Conservation (phyloP, 257 asterid genomes). For the Scutellaria baicalensis region DNA sequence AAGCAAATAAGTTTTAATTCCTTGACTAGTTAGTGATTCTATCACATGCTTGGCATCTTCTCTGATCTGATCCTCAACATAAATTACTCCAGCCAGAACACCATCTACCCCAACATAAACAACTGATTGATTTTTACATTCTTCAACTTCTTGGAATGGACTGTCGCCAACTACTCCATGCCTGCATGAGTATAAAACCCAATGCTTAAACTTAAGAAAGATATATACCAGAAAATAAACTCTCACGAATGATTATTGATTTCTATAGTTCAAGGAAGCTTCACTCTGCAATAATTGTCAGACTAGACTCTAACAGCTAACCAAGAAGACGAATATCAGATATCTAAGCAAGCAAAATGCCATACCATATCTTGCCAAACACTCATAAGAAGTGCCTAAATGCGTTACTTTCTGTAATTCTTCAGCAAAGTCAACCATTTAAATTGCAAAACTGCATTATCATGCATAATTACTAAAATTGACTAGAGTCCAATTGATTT, state of each 20-base stretch:
- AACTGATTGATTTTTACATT: slow-evolving; percentile 79
- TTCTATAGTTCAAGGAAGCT: background rate
- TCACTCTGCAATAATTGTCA: background rate
- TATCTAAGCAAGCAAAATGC: background rate
- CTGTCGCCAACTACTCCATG: slow-evolving; percentile 68
- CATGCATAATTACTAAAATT: too few relatives aligned
- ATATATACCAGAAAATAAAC: background rate
- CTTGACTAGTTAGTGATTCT: slow-evolving; percentile 71
- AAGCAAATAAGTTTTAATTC: slow-evolving; percentile 74
- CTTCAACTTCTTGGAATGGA: slow-evolving; percentile 64
- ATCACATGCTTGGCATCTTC: slow-evolving; percentile 87
- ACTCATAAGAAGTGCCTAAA: background rate
- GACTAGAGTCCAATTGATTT: too few relatives aligned
- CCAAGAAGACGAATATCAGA: background rate
- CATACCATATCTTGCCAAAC: background rate
- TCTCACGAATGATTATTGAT: background rate
- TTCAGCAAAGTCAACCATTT: background rate
- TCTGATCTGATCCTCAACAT: slow-evolving; percentile 95
- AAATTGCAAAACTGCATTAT: too few relatives aligned
- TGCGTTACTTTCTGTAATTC: background rate
- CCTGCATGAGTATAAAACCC: slow-evolving; percentile 32
- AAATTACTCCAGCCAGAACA: slow-evolving; percentile 81
- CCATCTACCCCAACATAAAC: slow-evolving; percentile 88
- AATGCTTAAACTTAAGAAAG: background rate
- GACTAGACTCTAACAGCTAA: background rate